Percentiles rank a stretch among this genome's conserved stretches.
Evolutionary conservation across 345 rosid genomes (phyloP).

Genomic region (Citrus hindsii): DNA sequence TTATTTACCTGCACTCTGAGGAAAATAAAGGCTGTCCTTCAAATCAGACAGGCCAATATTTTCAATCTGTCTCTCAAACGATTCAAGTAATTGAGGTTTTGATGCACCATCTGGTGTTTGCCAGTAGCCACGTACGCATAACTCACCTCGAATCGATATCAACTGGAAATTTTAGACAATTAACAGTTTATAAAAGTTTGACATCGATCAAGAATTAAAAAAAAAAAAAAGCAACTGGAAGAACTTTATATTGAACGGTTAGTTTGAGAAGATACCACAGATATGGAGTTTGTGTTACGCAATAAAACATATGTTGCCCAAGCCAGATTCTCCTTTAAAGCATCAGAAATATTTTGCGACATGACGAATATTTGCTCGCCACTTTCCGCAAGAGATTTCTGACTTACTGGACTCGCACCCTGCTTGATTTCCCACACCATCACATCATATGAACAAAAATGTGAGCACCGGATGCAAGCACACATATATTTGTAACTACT

Average conservation of each 20-base stretch:
- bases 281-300: slow-evolving; percentile 69
- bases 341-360: slow-evolving; percentile 45
- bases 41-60: slow-evolving; percentile 58
- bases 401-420: slow-evolving; percentile 53
- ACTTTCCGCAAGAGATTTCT: slow-evolving; percentile 51
- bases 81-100: slow-evolving; percentile 43
- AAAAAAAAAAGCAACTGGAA: background rate
- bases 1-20: slow-evolving; percentile 55
- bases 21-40: slow-evolving; percentile 68
- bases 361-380: slow-evolving; percentile 64
- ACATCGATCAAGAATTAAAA: background rate
- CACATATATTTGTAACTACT: too few species aligned
- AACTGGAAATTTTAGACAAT: slow-evolving; percentile 35
- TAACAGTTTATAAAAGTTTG: background rate
- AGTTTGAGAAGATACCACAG: slow-evolving; percentile 47
- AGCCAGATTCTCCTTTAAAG: slow-evolving; percentile 70
- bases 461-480: background rate
- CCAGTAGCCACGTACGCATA: slow-evolving; percentile 94
- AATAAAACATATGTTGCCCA: slow-evolving; percentile 83
- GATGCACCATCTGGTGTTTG: slow-evolving; percentile 44
- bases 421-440: slow-evolving; percentile 21
- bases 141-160: slow-evolving; percentile 49
- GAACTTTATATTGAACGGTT: background rate
- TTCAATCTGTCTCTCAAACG: slow-evolving; percentile 60
- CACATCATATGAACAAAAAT: background rate